Evolutionary conservation across 148 eudicot genomes (phyloP), one percentile per base, ranked within the genome.

Genomic region (Beta vulgaris): DNA sequence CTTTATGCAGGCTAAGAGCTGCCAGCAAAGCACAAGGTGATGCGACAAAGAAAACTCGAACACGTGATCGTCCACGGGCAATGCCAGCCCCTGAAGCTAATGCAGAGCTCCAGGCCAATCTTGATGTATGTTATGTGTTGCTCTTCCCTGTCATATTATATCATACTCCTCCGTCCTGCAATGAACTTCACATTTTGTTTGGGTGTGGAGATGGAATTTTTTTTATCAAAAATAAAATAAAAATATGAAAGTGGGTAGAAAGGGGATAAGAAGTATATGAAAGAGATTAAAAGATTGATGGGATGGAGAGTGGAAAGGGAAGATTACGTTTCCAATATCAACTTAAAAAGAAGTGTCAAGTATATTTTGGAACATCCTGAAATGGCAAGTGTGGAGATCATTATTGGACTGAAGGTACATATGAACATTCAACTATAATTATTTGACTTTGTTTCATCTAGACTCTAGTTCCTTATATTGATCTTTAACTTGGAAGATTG

Each of bases 11-110:
- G 81, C 81, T 73, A 81, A 89, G 90, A 85, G 92, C 89, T 78
- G 87, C 86, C 73, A 81, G 74, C 82, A 93, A 91, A 88, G 77
- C 88, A 49, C 93, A 86, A 26, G 90, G 86, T 74, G 98, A 93
- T 73, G 82, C 79, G 2, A 75, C 73, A 36, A 93, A 89, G 86
- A 91, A 88, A 84, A 40, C 82, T 69, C 85, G 96, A 21, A 1
- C 87, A 36, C 98, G 98, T 73, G 93, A 92, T 76, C 85, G 98
- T 19, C 84, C 75, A 18, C 82, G 93, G 72, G 90, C 87, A 40
- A 84, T 85, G 76, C 88, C 98, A 49, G 98, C 93, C 78, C 98
- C 98, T 68, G 93, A 89, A 80, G 98, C 98, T 81, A 93, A 93
- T 81, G 98, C 98, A 49, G 98, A 93, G 82, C 96, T 93, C 66